phyloP scores from a whole-genome alignment of 768 basidiomycete species.

The Termitomyces sp. region DNA sequence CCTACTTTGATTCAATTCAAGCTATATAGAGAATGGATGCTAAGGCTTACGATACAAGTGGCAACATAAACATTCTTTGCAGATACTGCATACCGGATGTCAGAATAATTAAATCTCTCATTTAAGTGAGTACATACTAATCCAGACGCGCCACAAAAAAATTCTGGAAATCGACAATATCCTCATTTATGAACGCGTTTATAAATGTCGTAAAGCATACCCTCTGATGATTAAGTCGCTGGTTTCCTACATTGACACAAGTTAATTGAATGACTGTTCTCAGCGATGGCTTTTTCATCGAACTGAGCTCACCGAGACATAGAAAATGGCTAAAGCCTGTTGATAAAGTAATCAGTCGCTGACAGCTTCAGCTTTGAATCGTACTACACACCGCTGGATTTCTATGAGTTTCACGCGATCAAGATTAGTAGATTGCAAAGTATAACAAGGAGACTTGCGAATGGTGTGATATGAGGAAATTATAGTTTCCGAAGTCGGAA shows the following conservation, averaged over 20 bases:
- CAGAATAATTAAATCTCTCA: too few species aligned
- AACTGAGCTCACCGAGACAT: not conserved
- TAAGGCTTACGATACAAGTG: not conserved
- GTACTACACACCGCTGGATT: not conserved
- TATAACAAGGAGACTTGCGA: not conserved
- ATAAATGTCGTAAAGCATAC: constrained; percentile 1
- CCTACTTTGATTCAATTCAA: not conserved
- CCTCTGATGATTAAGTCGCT: constrained; percentile 7
- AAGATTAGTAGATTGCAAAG: too few species aligned
- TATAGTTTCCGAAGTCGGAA: not conserved
- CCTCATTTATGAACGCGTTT: not conserved
- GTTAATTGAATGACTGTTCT: not conserved
- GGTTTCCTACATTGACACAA: not conserved
- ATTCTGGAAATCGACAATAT: not conserved
- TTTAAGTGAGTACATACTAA: not conserved
- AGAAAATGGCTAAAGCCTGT: not conserved
- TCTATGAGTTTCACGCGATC: not conserved
- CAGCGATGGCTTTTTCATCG: not conserved
- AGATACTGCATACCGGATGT: not conserved
- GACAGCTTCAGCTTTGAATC: too few species aligned
- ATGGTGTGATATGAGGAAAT: not conserved
- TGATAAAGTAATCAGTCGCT: not conserved
- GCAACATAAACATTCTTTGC: not conserved
- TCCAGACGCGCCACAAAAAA: constrained; percentile 9
- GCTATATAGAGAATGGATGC: not conserved